A percentile compares a stretch with the other conserved stretches of the same genome.
Evolutionary conservation across 345 rosid species (phyloP).

Genomic region (Pistacia atlantica): DNA sequence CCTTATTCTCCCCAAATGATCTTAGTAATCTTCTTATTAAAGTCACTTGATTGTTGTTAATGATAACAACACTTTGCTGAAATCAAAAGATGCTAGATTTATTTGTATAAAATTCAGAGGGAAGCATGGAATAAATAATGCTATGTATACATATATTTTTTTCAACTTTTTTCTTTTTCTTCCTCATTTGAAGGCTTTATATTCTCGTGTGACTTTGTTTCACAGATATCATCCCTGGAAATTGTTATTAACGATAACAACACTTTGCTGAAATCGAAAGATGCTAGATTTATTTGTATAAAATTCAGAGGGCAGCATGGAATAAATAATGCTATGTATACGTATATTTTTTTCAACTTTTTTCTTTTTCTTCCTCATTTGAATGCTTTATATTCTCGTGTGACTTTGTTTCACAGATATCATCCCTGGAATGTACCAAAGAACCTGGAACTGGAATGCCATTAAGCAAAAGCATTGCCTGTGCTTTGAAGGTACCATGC

Average conservation of each 20-base stretch:
- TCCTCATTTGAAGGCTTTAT: not conserved
- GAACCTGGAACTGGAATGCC: constrained; percentile 32
- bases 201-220: constrained; percentile 10
- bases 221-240: constrained; percentile 44
- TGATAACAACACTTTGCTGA: no score
- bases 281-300: no score
- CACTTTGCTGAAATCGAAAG: no score
- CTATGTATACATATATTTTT: no score
- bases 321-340: no score
- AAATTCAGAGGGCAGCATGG: no score
- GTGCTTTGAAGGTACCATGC: constrained; percentile 43
- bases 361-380: not conserved
- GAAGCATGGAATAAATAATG: no score
- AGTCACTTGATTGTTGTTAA: no score
- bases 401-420: constrained; percentile 33
- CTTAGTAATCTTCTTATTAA: not conserved
- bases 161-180: not conserved
- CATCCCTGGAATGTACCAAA: constrained; percentile 42
- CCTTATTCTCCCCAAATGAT: not conserved
- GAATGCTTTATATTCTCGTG: constrained; percentile 13
- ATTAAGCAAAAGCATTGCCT: constrained; percentile 32
- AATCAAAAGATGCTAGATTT: no score
- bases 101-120: no score
- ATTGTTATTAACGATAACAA: no score
- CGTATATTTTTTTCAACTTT: no score